phyloP scores from a whole-genome alignment of 306 rosid genomes.

The Cyclanthera cordifolia region DNA sequence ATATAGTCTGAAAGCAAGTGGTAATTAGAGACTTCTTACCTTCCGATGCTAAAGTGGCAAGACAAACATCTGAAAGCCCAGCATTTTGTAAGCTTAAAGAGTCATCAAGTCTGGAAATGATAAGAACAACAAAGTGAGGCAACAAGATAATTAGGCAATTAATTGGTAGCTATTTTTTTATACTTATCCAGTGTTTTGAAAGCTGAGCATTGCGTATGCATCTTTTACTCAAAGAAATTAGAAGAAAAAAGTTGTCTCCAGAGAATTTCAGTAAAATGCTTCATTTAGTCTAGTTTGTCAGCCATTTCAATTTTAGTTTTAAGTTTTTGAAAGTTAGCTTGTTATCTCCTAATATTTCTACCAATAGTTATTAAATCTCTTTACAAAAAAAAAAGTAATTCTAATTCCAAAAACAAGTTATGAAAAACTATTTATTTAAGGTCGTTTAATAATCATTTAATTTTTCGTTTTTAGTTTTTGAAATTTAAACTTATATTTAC shows the following conservation, averaged over 20 bases:
- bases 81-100: slow-evolving; percentile 56
- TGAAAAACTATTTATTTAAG: too few relatives aligned
- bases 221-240: neutral
- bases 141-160: neutral
- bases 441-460: too few relatives aligned
- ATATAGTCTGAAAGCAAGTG: neutral
- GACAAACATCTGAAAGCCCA: slow-evolving; percentile 73
- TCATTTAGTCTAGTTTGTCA: too few relatives aligned
- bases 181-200: neutral
- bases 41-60: slow-evolving; percentile 68
- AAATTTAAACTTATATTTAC: too few relatives aligned
- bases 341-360: too few relatives aligned
- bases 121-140: slow-evolving; percentile 18
- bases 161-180: neutral
- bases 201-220: neutral
- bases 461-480: too few relatives aligned
- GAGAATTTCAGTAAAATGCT: neutral
- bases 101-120: slow-evolving; percentile 48
- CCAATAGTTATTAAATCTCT: too few relatives aligned
- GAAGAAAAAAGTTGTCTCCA: neutral
- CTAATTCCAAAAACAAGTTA: too few relatives aligned
- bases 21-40: slow-evolving; percentile 24
- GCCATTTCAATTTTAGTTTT: too few relatives aligned
- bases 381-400: too few relatives aligned
- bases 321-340: too few relatives aligned